Base-by-base conservation (phyloP, 371 early-diverging fungal species). In the Blakeslea trispora region DNA sequence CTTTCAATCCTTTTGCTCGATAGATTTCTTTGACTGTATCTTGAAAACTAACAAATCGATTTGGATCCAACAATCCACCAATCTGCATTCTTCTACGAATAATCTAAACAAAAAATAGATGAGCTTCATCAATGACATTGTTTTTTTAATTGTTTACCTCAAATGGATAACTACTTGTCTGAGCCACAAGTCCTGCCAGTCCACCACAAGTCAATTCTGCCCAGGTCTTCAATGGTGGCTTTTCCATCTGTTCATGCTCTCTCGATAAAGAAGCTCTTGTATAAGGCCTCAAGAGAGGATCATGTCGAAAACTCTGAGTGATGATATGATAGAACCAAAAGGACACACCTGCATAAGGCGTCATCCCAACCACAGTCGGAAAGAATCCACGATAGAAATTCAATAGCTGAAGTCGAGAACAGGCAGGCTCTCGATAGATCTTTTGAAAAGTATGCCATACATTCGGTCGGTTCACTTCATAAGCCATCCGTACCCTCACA, bases 51-150 rank as follows among this genome's bases (percentile, higher is more conserved):
- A 81, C 72, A 60, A 81, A 79, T 37, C 55, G 63, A n/a, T 75
- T 66, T 8, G 86, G 82, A 37, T 81, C 72, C 47, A 78, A 55
- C 15, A 75, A 77, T 14, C 94, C 93, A 14, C 85, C 82, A 1
- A 97, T 90, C 73, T 96, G 98, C 91, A 96, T 93, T 57, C 91
- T 79, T 50, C 96, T 81, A 53, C 98, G 82, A 17, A 95, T 82
- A 22, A 95, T 87, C 66, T 69, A 58, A n/a, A n/a, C n/a, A n/a
- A n/a, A n/a, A n/a, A n/a, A 22, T 55, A 53, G 51, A 42, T n/a
- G n/a, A n/a, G n/a, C n/a, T n/a, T n/a, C n/a, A n/a, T n/a, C n/a
- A n/a, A n/a, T n/a, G n/a, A n/a, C n/a, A n/a, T n/a, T n/a, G n/a
- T n/a, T n/a, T n/a, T n/a, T n/a, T n/a, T n/a, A n/a, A n/a, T n/a